These are phyloP conservation scores for Triadica sebifera DNA, from an alignment of 345 rosid genomes.

Conservation along the genomic window DNA sequence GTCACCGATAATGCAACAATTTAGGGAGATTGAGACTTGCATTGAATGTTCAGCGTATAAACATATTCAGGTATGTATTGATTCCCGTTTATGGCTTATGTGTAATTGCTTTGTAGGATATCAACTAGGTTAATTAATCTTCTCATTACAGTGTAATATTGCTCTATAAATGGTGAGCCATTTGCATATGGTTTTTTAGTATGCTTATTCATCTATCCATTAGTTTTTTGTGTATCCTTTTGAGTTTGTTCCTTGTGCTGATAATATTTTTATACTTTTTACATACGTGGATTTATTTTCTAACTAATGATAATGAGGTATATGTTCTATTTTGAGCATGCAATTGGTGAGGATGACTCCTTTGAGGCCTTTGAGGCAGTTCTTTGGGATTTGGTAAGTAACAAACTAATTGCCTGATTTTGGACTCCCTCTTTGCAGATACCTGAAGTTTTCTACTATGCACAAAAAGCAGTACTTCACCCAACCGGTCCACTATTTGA, in stretches of 20 bases:
- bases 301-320: not conserved
- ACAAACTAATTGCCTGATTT: conserved; percentile 5
- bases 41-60: conserved; percentile 69
- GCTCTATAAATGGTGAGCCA: not conserved
- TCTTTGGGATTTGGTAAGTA: not conserved
- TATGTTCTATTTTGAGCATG: not conserved
- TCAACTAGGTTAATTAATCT: not conserved
- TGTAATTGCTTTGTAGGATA: not conserved
- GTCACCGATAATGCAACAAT: conserved; percentile 82
- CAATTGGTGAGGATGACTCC: conserved; percentile 5
- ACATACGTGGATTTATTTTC: not conserved
- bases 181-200: not conserved
- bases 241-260: not conserved
- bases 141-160: not conserved
- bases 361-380: too few relatives aligned
- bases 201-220: not conserved
- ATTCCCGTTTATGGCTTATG: conserved; percentile 6
- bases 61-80: conserved; percentile 55
- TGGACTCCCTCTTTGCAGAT: conserved; percentile 45
- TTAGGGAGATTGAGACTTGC: conserved; percentile 77
- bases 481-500: conserved; percentile 79
- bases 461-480: conserved; percentile 80
- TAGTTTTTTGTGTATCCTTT: too few relatives aligned
- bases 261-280: not conserved
- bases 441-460: conserved; percentile 64